Conservation (phyloP, 1,139 yeast species). For the Candida sp. region DNA sequence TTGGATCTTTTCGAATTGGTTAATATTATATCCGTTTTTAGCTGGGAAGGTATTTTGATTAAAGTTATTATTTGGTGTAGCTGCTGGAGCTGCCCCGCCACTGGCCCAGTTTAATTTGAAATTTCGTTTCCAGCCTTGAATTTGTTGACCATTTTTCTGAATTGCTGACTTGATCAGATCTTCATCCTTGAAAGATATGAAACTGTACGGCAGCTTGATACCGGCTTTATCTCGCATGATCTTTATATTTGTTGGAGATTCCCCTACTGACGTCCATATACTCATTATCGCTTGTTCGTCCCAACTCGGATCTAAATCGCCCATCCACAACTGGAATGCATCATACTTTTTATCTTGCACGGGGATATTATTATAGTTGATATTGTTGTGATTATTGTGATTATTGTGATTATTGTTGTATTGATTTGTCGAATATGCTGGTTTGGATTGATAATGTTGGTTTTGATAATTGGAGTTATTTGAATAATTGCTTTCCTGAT, state of each 20-base stretch:
- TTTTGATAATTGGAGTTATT: constrained; percentile 1
- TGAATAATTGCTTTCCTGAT: not conserved
- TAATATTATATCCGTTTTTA: constrained; percentile 5
- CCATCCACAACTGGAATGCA: constrained; percentile 74
- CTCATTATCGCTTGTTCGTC: constrained; percentile 66
- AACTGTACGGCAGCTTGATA: constrained; percentile 55
- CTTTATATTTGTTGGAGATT: constrained; percentile 32
- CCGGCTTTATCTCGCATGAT: constrained; percentile 34
- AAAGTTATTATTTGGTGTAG: constrained; percentile 30
- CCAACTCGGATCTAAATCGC: constrained; percentile 86
- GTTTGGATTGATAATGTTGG: not conserved
- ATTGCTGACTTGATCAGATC: constrained; percentile 72
- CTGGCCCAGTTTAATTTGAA: constrained; percentile 88
- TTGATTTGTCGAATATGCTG: not conserved
- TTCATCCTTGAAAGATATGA: constrained; percentile 71
- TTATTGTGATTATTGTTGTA: too few relatives aligned
- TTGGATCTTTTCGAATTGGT: constrained; percentile 4
- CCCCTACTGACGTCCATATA: constrained; percentile 56
- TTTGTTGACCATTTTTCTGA: constrained; percentile 61
- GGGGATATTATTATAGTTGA: not conserved
- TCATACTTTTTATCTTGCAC: constrained; percentile 5
- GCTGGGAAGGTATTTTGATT: not conserved
- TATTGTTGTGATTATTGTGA: not conserved
- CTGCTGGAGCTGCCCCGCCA: constrained; percentile 44
- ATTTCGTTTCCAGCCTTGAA: constrained; percentile 55